Base-by-base conservation (phyloP, 1,284 basidiomycete genomes). In the Kwoniella shivajii region DNA sequence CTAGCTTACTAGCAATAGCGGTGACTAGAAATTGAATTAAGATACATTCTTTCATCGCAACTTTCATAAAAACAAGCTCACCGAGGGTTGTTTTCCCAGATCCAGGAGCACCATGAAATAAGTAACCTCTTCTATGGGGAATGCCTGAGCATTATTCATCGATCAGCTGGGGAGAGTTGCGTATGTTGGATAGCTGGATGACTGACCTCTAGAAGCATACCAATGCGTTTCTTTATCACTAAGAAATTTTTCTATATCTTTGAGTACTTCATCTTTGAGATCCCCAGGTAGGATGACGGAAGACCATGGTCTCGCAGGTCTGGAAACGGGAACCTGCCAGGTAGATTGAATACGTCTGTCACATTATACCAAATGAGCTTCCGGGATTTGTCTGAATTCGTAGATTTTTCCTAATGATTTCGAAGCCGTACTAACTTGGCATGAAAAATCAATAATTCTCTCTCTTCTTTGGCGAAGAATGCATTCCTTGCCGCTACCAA, bases 11-110 rank as follows among this genome's bases (percentile, higher is more conserved):
- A 4, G 69, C 69, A 6, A 69, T 41, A 6, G 67, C 69, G 5
- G 67, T 65, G 30, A 61, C 68, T 69, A 24, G 20, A 11, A 18
- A 29, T 3, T 7, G 30, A 37, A 27, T 41, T n/a, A 27, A 24
- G 16, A 20, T 36, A 45, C 31, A 7, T 20, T 16, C 14, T n/a
- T 1, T 22, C 14, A 37, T 33, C 20, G 9, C n/a, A 27, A 11
- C 20, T 5, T 52, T 18, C 16, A 9, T 16, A 27, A 27, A 18
- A 18, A 33, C n/a, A n/a, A 4, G 50, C 61, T 54, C 31, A 67
- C 67, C 64, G 3, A 68, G 52, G 16, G 67, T 69, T 1, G 62
- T 71, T 42, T 71, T 71, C 14, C 69, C 69, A 22, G 67, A 49
- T 11, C 69, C 69, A 1, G 69, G 69, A n/a, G 49, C 27, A 26